phyloP scores from a whole-genome alignment of 2,329 filamentous ascomycete genomes.

The Trichoderma sp. region DNA sequence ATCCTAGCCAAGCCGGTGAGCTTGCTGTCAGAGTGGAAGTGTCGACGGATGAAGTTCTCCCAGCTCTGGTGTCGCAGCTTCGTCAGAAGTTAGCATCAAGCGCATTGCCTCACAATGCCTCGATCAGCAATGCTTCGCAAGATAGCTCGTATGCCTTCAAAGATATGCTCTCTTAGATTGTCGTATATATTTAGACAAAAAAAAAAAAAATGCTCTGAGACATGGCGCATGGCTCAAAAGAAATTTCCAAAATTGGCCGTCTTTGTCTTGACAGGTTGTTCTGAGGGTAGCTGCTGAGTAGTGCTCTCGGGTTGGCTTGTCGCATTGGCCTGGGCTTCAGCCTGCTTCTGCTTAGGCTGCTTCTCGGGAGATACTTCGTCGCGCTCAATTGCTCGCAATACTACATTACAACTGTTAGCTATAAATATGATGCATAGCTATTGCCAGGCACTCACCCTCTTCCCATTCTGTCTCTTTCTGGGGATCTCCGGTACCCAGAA shows the following conservation, averaged over 20 bases:
- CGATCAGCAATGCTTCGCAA: neutral
- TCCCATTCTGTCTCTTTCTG: conserved; percentile 85
- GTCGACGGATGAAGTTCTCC: conserved; percentile 61
- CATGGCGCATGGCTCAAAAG: conserved; percentile 46
- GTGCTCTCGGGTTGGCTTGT: conserved; percentile 24
- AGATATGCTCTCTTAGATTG: conserved; percentile 60
- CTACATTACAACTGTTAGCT: conserved; percentile 45
- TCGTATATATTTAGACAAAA: neutral
- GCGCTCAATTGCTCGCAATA: conserved; percentile 67
- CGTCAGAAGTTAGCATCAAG: conserved; percentile 37
- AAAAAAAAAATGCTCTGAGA: neutral
- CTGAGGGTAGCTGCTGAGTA: conserved; percentile 29
- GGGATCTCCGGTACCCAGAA: conserved; percentile 77
- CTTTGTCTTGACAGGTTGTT: conserved; percentile 37
- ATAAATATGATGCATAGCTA: neutral
- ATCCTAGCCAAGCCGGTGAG: conserved; percentile 55
- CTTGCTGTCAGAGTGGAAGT: conserved; percentile 61
- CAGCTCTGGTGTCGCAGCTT: conserved; percentile 58
- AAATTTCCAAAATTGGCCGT: conserved; percentile 51
- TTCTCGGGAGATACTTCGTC: conserved; percentile 58
- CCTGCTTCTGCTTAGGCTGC: conserved; percentile 42
- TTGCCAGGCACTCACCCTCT: conserved; percentile 60
- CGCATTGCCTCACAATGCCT: neutral
- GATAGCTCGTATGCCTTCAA: conserved; percentile 52
- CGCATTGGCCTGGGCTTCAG: conserved; percentile 32